Evolutionary conservation across 495 filamentous ascomycete species (phyloP), one percentile per base, ranked within the genome.

Genomic region (Penicillium waksmanii): DNA sequence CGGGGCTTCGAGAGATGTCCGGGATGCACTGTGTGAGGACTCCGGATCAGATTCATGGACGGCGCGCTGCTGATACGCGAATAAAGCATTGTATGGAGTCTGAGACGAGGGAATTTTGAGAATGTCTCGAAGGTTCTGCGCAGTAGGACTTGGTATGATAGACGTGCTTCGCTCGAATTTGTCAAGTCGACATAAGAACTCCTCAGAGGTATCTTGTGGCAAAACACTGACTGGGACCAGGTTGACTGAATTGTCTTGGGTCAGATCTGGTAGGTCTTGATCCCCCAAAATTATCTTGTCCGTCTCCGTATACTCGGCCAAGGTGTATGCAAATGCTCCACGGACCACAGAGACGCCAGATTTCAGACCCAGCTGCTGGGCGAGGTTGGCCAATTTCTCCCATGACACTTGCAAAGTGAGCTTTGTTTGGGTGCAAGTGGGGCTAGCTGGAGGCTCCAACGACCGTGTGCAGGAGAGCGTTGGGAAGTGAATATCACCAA

Each of bases 321-420:
- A 33, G 19, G 35, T 61, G 35, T 47, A 61, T 51, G 57, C 57
- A 50, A 60, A 60, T 33, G 57, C 51, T 6, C 44, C 57, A 40
- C 57, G 57, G 13, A 55, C n/a, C 4, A 54, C 33, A 7, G 57
- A 48, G 23, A 44, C 27, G 4, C 33, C 36, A 38, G 19, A 44
- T 19, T 33, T 27, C 0, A 54, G 36, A 3, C 13, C 31, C 3
- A 60, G 19, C 17, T 12, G 36, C 12, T 36, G 42, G n/a, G 42
- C 42, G 12, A 44, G n/a, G 17, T 19, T 10, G 17, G 21, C 42
- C 12, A 44, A 3, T n/a, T 44, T 1, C 3, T 44, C 42, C 42
- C 42, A 44, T 17, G 42, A 44, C 1, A 10, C 17, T 44, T 44
- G 42, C n/a, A 44, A n/a, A 19, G 17, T 9, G 17, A 18, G 15